Evolutionary conservation across 192 early-diverging fungal species (phyloP).

Genomic region (Rhizophagus clarus): DNA sequence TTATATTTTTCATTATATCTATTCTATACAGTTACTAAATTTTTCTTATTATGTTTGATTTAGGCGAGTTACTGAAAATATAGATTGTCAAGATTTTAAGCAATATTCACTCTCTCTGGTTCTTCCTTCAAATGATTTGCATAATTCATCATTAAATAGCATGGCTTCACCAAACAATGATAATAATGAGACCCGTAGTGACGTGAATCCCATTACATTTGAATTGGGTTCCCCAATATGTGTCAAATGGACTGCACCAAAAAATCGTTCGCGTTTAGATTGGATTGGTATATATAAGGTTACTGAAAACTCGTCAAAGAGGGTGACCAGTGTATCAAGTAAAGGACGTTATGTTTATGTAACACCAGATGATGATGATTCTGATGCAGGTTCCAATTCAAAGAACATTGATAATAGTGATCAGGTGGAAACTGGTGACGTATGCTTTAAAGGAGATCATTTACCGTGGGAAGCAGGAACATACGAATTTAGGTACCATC

Average conservation of each 20-base stretch:
- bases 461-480: slow-evolving; percentile 86
- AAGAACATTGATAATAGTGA: slow-evolving; percentile 48
- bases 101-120: slow-evolving; percentile 38
- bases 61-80: slow-evolving; percentile 40
- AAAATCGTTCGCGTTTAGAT: slow-evolving; percentile 72
- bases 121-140: neutral
- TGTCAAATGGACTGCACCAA: slow-evolving; percentile 76
- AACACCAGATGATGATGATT: slow-evolving; percentile 51
- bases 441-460: slow-evolving; percentile 61
- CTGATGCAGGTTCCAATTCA: slow-evolving; percentile 56
- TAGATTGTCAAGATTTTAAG: slow-evolving; percentile 36
- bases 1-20: neutral
- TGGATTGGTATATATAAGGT: slow-evolving; percentile 94
- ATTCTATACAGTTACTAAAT: neutral
- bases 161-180: neutral
- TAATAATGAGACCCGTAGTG: neutral
- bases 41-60: neutral
- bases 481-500: slow-evolving; percentile 93
- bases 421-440: slow-evolving; percentile 34
- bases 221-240: slow-evolving; percentile 77
- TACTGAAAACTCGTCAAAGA: slow-evolving; percentile 69
- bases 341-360: slow-evolving; percentile 71
- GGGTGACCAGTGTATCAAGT: slow-evolving; percentile 78
- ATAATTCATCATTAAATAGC: neutral
- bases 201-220: slow-evolving; percentile 41